phyloP scores from a whole-genome alignment of 305 asterid species.

The Fraxinus albicans region DNA sequence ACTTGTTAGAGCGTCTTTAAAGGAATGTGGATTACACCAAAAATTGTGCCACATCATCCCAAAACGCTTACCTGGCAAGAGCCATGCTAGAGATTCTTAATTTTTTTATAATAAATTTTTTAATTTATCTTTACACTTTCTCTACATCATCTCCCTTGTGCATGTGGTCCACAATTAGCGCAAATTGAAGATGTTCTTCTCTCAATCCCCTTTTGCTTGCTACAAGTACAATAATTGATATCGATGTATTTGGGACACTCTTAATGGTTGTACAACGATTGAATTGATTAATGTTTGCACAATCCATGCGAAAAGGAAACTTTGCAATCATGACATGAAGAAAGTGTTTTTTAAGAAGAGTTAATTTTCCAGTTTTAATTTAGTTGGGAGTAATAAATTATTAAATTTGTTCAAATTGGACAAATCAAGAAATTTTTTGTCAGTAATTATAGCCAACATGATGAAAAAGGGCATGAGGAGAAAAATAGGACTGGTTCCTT shows the following conservation, averaged over 20 bases:
- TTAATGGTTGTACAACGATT: neutral
- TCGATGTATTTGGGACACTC: neutral
- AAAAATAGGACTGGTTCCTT: conserved; percentile 26
- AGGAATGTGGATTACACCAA: neutral
- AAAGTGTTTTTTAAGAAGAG: neutral
- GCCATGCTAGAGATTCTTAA: neutral
- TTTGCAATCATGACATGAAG: neutral
- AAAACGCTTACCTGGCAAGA: neutral
- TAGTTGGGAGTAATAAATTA: neutral
- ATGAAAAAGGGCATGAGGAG: conserved; percentile 33
- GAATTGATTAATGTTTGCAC: neutral
- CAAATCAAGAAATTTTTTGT: neutral
- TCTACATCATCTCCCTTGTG: neutral
- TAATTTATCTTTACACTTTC: neutral
- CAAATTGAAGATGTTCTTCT: neutral
- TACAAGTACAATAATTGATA: neutral
- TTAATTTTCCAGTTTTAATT: neutral
- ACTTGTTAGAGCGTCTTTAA: neutral
- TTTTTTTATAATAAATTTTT: neutral
- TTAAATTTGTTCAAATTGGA: neutral
- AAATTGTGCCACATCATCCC: neutral
- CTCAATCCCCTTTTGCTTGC: neutral
- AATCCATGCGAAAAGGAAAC: neutral
- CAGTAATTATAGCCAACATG: conserved; percentile 31
- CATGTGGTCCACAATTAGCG: neutral